Evolutionary conservation across 1,284 basidiomycete genomes (phyloP).

Genomic region (Heterobasidion occidentale): DNA sequence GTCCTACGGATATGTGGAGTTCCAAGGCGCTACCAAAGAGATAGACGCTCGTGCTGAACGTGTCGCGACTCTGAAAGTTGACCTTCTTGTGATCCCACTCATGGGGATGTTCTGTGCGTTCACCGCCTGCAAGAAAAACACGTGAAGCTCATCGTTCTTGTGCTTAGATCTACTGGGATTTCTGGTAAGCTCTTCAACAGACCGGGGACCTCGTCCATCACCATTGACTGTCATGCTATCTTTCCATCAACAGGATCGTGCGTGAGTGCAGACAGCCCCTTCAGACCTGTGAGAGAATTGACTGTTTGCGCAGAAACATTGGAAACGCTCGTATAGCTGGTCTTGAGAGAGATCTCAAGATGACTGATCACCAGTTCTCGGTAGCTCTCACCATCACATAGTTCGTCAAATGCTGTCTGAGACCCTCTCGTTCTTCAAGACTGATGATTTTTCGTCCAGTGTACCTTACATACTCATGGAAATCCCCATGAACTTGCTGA

Average conservation of each 20-base stretch:
- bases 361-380: conserved; percentile 35
- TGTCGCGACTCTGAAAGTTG: conserved; percentile 27
- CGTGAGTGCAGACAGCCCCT: conserved; percentile 5
- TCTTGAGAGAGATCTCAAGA: conserved; percentile 41
- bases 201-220: background rate
- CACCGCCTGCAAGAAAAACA: background rate
- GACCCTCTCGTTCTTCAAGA: background rate
- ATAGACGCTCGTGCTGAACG: background rate
- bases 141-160: background rate
- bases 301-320: conserved; percentile 35
- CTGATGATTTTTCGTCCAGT: conserved; percentile 2
- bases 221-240: background rate
- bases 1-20: no score
- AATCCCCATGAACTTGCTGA: conserved; percentile 50
- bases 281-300: background rate
- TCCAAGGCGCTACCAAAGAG: no score
- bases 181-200: conserved; percentile 3
- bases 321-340: conserved; percentile 56
- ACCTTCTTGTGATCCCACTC: conserved; percentile 37
- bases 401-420: conserved; percentile 7
- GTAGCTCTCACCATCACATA: conserved; percentile 11
- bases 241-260: conserved; percentile 6
- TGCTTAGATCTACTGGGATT: conserved; percentile 10
- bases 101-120: conserved; percentile 41
- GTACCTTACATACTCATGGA: conserved; percentile 55